Evolutionary conservation across 2,329 filamentous ascomycete genomes (phyloP).

Genomic region (Diplodia scrobiculata): DNA sequence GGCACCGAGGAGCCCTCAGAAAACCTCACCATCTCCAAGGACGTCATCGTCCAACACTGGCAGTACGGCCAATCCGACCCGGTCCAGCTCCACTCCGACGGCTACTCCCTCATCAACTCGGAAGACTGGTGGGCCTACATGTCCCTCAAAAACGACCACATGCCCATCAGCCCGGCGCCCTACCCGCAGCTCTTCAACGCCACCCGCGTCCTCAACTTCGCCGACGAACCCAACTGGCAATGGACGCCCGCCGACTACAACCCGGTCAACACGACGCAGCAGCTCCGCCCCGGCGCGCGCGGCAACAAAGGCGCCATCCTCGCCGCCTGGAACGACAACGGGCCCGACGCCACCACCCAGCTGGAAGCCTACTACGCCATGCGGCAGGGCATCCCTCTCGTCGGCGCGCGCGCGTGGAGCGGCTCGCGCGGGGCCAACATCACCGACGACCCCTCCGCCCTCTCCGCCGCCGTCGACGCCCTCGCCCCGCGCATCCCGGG

Average conservation of each 20-base stretch:
- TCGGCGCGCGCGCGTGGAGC: constrained; percentile 35
- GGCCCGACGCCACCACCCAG: constrained; percentile 33
- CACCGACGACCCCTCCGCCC: constrained; percentile 40
- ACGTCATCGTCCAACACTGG: constrained; percentile 53
- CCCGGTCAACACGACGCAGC: constrained; percentile 26
- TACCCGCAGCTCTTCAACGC: constrained; percentile 55
- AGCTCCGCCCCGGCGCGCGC: constrained; percentile 48
- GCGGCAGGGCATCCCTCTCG: constrained; percentile 33
- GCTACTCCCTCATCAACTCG: constrained; percentile 51
- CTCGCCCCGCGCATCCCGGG: constrained; percentile 38
- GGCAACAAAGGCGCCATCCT: constrained; percentile 38
- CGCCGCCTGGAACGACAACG: constrained; percentile 35
- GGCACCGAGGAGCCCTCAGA: constrained; percentile 51
- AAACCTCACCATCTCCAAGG: constrained; percentile 45
- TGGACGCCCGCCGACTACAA: constrained; percentile 53
- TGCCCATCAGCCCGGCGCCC: constrained; percentile 50
- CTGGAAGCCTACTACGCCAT: constrained; percentile 33
- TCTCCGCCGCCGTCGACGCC: constrained; percentile 52
- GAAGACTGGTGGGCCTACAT: constrained; percentile 59
- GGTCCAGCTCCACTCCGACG: constrained; percentile 43
- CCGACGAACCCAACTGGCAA: constrained; percentile 47
- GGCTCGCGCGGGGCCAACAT: constrained; percentile 45
- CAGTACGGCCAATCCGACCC: constrained; percentile 55
- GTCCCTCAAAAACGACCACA: constrained; percentile 57
- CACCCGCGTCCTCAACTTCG: constrained; percentile 51